A percentile compares a stretch with the other conserved stretches of the same genome.
phyloP scores from a whole-genome alignment of 768 basidiomycete genomes.

The Brasilioporus rufonigricans region DNA sequence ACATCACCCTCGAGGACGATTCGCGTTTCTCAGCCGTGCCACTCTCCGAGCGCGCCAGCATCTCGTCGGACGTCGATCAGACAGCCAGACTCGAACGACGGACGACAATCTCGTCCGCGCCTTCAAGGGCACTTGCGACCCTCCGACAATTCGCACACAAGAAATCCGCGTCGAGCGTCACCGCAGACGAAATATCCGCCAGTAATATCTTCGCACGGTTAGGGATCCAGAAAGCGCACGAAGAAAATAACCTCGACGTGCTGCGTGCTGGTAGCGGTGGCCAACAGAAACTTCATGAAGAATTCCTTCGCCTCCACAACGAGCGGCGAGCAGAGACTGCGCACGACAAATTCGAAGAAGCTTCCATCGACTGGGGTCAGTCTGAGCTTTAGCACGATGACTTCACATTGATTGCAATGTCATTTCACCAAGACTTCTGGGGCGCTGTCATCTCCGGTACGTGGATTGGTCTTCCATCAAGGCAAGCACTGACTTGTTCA shows the following conservation, averaged over 20 bases:
- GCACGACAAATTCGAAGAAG: constrained; percentile 40
- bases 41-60: constrained; percentile 37
- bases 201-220: constrained; percentile 51
- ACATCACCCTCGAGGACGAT: constrained; percentile 47
- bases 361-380: constrained; percentile 77
- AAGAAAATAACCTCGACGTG: constrained; percentile 37
- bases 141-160: constrained; percentile 45
- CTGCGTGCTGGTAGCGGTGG: constrained; percentile 57
- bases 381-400: not conserved
- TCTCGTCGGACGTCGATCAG: constrained; percentile 29
- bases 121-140: constrained; percentile 18
- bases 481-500: constrained; percentile 4
- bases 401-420: constrained; percentile 4
- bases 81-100: constrained; percentile 25
- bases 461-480: constrained; percentile 10
- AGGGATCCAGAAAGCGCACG: constrained; percentile 45
- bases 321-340: constrained; percentile 45
- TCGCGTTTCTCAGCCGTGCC: constrained; percentile 52
- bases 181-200: constrained; percentile 42
- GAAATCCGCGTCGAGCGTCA: constrained; percentile 60
- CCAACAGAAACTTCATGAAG: constrained; percentile 70
- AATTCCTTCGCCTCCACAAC: constrained; percentile 66
- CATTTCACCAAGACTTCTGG: constrained; percentile 74
- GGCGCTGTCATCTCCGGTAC: constrained; percentile 86
- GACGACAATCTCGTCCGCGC: constrained; percentile 29